Conservation (phyloP, 2,329 filamentous ascomycete species). For the Claviceps pusilla region DNA sequence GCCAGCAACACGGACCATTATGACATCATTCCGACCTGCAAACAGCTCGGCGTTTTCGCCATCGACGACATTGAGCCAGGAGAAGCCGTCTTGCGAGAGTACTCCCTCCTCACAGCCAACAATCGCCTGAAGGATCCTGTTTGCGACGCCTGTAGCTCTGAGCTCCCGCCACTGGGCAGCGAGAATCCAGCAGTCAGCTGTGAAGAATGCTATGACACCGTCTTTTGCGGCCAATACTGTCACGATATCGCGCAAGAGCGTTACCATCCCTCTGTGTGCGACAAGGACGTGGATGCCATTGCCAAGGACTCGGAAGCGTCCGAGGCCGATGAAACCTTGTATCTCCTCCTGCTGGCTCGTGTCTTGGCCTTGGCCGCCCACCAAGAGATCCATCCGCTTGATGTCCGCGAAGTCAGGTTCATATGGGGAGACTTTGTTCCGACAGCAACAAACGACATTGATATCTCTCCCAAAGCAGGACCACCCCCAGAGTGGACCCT, state of each 20-base stretch:
- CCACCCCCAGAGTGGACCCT: constrained; percentile 51
- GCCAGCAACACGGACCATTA: constrained; percentile 34
- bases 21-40: constrained; percentile 42
- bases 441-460: constrained; percentile 35
- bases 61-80: constrained; percentile 64
- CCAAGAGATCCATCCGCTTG: constrained; percentile 45
- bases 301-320: constrained; percentile 47
- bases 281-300: constrained; percentile 50
- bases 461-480: constrained; percentile 36
- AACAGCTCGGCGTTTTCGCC: constrained; percentile 82
- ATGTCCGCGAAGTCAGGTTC: constrained; percentile 49
- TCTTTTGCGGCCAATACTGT: constrained; percentile 50
- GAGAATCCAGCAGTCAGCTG: constrained; percentile 37
- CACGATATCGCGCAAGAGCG: constrained; percentile 39
- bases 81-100: constrained; percentile 65
- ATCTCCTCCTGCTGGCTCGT: constrained; percentile 47
- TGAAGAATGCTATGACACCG: constrained; percentile 47
- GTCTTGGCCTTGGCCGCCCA: constrained; percentile 48
- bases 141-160: constrained; percentile 76
- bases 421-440: constrained; percentile 55
- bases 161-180: constrained; percentile 45
- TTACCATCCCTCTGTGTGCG: constrained; percentile 52
- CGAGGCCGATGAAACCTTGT: constrained; percentile 46
- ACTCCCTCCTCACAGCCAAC: constrained; percentile 75
- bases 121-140: constrained; percentile 74